A percentile compares a stretch with the other conserved stretches of the same genome.
phyloP scores from a whole-genome alignment of 176 grass and related monocot genomes.

The Oryza glumipatula region DNA sequence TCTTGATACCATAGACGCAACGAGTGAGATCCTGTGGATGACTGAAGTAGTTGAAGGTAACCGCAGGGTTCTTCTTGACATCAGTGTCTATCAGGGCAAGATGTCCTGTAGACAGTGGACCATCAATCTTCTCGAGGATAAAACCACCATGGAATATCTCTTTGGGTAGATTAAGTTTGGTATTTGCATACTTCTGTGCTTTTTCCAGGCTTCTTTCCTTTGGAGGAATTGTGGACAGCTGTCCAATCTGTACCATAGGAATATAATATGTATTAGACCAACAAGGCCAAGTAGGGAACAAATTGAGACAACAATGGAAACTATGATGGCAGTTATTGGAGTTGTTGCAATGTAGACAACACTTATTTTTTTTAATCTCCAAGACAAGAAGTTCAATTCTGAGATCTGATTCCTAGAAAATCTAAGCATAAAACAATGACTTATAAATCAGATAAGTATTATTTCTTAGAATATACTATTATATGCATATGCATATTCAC shows the following conservation, averaged over 20 bases:
- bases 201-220: constrained; percentile 67
- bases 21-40: constrained; percentile 64
- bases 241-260: constrained; percentile 66
- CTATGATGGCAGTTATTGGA: neutral
- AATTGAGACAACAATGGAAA: constrained; percentile 18
- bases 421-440: neutral
- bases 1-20: constrained; percentile 71
- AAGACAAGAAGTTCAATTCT: neutral
- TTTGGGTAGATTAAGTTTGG: constrained; percentile 61
- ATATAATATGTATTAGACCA: constrained; percentile 27
- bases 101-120: constrained; percentile 65
- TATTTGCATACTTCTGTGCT: constrained; percentile 55
- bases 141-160: constrained; percentile 80
- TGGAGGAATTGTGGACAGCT: constrained; percentile 73
- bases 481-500: neutral
- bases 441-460: neutral
- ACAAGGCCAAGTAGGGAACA: constrained; percentile 8
- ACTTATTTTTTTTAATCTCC: neutral
- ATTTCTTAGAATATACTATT: neutral
- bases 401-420: neutral
- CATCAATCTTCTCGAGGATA: constrained; percentile 76
- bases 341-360: neutral
- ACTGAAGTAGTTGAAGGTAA: constrained; percentile 94
- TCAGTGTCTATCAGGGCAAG: constrained; percentile 66
- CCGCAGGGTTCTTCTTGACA: constrained; percentile 59